Percentiles rank a stretch among this genome's conserved stretches.
These are phyloP conservation scores for Penicillium maclennaniae DNA, from an alignment of 495 filamentous ascomycete species.

Conservation along the genomic window DNA sequence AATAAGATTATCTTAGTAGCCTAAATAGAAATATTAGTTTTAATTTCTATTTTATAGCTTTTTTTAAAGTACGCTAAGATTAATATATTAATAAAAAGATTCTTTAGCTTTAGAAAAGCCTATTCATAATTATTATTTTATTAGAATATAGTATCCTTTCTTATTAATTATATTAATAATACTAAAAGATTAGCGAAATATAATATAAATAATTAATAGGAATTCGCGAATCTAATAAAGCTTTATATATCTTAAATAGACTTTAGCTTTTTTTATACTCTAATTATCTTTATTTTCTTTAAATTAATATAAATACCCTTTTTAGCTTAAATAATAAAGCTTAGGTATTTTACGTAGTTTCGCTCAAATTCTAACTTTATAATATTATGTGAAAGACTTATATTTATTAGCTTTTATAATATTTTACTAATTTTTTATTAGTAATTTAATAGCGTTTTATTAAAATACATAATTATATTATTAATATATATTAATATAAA, in stretches of 20 bases:
- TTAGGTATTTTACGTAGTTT: too few relatives aligned
- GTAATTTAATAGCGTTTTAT: not conserved
- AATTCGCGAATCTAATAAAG: too few relatives aligned
- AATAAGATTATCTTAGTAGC: not conserved
- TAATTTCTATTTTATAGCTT: not conserved
- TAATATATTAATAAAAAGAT: not conserved
- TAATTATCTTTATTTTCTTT: not conserved
- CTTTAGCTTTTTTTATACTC: slow-evolving; percentile 2
- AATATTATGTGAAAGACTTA: not conserved
- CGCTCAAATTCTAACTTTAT: too few relatives aligned
- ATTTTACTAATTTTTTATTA: not conserved
- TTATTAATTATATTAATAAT: not conserved
- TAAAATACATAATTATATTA: slow-evolving; percentile 1
- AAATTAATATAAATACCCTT: too few relatives aligned
- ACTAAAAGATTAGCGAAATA: not conserved
- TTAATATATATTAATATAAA: not conserved
- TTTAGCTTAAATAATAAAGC: too few relatives aligned
- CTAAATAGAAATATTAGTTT: not conserved
- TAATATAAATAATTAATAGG: not conserved
- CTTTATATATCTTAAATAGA: slow-evolving; percentile 1
- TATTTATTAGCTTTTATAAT: not conserved
- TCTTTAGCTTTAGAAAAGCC: too few relatives aligned
- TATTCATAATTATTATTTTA: not conserved
- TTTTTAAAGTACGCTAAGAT: slow-evolving; percentile 1
- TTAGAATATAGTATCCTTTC: slow-evolving; percentile 1